phyloP scores from a whole-genome alignment of 495 filamentous ascomycete genomes.

The Trichoderma erinaceum region DNA sequence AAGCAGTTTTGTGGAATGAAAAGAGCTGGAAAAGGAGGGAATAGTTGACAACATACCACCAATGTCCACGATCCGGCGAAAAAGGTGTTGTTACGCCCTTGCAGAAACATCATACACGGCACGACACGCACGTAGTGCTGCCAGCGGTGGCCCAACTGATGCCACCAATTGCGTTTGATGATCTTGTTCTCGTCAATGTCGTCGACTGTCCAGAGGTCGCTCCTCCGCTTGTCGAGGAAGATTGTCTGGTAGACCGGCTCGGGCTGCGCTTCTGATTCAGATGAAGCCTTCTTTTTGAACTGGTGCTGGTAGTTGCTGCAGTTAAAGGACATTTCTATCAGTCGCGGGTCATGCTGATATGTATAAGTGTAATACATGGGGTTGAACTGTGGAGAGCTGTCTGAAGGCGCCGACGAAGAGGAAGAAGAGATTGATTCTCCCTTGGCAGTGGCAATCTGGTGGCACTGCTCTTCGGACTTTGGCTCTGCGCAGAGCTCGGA shows the following conservation, averaged over 20 bases:
- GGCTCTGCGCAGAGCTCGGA: constrained; percentile 44
- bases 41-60: constrained; percentile 48
- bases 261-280: constrained; percentile 27
- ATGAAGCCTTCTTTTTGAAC: constrained; percentile 45
- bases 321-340: constrained; percentile 85
- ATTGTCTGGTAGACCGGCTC: constrained; percentile 79
- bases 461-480: constrained; percentile 40
- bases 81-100: constrained; percentile 59
- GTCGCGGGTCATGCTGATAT: constrained; percentile 54
- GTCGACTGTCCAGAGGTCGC: constrained; percentile 62
- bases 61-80: constrained; percentile 76
- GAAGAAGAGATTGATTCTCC: constrained; percentile 19
- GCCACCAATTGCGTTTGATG: constrained; percentile 75
- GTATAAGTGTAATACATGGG: constrained; percentile 81
- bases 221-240: constrained; percentile 62
- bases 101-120: constrained; percentile 75
- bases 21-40: background rate
- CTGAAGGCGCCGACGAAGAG: background rate
- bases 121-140: constrained; percentile 75
- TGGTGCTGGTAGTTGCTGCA: constrained; percentile 81
- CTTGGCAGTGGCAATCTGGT: constrained; percentile 49
- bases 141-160: constrained; percentile 76
- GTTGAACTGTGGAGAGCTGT: constrained; percentile 36
- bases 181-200: constrained; percentile 64
- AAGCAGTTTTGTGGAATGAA: background rate